phyloP scores from a whole-genome alignment of 768 basidiomycete genomes.

The Lenzites betulinus region DNA sequence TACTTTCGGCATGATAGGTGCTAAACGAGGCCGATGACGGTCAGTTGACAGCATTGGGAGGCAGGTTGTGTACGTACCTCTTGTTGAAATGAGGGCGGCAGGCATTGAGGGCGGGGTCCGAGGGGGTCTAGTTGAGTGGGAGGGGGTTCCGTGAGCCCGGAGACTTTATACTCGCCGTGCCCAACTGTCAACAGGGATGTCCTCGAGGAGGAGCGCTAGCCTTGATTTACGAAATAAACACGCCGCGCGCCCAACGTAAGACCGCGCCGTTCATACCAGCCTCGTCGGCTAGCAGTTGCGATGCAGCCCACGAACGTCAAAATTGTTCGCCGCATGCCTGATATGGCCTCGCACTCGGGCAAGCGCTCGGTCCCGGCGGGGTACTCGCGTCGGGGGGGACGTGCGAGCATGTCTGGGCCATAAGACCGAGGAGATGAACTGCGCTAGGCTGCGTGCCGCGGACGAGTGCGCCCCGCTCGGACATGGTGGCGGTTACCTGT shows the following conservation, averaged over 20 bases:
- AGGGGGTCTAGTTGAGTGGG: not conserved
- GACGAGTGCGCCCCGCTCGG: not conserved
- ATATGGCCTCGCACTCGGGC: not conserved
- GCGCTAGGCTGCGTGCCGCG: not conserved
- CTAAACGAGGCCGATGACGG: not conserved
- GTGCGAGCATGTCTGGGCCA: not conserved
- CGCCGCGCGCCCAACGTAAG: not conserved
- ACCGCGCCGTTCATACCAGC: conserved; percentile 6
- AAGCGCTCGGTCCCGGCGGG: not conserved
- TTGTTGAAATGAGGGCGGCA: not conserved
- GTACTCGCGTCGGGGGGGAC: not conserved
- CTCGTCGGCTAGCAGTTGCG: conserved; percentile 14
- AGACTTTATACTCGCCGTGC: conserved; percentile 6
- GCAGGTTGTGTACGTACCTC: not conserved
- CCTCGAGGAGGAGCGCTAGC: conserved; percentile 2
- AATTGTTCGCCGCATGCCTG: conserved; percentile 1
- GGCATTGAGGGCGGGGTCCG: no score
- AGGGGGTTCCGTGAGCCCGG: not conserved
- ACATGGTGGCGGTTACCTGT: not conserved
- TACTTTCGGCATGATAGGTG: conserved; percentile 25
- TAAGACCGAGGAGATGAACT: not conserved
- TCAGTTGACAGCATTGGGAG: not conserved
- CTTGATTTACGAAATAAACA: conserved; percentile 8
- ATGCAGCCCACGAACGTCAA: conserved; percentile 5
- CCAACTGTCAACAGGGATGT: not conserved